Evolutionary conservation across 1,139 yeast genomes (phyloP).

Genomic region (Yamadazyma dendronema): DNA sequence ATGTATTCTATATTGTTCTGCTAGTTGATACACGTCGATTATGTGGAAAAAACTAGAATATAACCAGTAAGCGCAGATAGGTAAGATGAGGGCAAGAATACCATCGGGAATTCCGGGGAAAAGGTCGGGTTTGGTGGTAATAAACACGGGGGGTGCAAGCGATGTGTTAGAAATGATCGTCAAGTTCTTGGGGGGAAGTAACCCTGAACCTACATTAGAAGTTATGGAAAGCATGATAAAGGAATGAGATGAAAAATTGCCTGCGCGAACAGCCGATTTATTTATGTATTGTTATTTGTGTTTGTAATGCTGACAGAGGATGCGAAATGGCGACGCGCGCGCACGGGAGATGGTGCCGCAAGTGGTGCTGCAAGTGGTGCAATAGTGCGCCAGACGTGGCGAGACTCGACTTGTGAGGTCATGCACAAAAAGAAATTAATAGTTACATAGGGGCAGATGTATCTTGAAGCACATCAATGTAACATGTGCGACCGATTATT

Average conservation of each 20-base stretch:
- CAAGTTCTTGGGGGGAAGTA: slow-evolving; percentile 12
- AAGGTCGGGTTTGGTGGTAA: slow-evolving; percentile 35
- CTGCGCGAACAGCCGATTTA: not conserved
- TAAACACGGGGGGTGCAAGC: slow-evolving; percentile 14
- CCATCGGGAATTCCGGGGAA: slow-evolving; percentile 70
- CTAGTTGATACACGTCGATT: slow-evolving; percentile 69
- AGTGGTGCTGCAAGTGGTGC: too few species aligned
- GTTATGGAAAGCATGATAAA: not conserved
- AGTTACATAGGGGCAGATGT: too few species aligned
- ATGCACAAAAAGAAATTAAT: too few species aligned
- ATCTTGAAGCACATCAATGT: too few species aligned
- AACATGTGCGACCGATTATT: too few species aligned
- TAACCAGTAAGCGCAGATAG: slow-evolving; percentile 81
- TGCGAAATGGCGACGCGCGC: too few species aligned
- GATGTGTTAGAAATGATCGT: slow-evolving; percentile 13
- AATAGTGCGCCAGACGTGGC: too few species aligned
- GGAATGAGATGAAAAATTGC: not conserved
- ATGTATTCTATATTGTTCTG: slow-evolving; percentile 84
- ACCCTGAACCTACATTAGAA: slow-evolving; percentile 3
- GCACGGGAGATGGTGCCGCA: too few species aligned
- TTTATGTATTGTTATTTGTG: not conserved
- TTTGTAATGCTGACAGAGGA: not conserved
- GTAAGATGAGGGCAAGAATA: slow-evolving; percentile 65
- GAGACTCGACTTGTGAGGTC: too few species aligned
- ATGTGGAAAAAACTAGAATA: slow-evolving; percentile 72